A percentile compares a stretch with the other conserved stretches of the same genome.
Conservation (phyloP, 768 basidiomycete genomes). For the Tricholomella constricta region DNA sequence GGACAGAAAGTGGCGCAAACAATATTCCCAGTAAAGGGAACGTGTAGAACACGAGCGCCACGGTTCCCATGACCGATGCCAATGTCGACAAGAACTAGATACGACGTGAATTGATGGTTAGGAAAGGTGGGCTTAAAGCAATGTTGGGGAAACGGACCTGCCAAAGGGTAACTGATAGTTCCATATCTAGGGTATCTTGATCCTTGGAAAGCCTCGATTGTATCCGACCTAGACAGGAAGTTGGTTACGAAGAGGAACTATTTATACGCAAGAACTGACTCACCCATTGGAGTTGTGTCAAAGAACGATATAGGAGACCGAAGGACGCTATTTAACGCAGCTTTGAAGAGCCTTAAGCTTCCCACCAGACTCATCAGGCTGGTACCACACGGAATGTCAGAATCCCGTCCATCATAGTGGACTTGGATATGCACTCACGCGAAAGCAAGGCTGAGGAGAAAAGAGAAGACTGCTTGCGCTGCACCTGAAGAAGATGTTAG, state of each 20-base stretch:
- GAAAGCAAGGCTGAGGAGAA: constrained; percentile 49
- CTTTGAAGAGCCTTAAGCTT: constrained; percentile 54
- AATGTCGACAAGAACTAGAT: constrained; percentile 42
- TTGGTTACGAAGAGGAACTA: neutral
- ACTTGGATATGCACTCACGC: constrained; percentile 38
- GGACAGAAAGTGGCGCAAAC: constrained; percentile 51
- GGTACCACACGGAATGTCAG: neutral
- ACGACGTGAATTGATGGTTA: neutral
- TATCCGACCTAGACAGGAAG: constrained; percentile 46
- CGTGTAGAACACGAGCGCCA: constrained; percentile 64
- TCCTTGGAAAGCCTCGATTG: constrained; percentile 62
- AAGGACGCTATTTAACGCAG: constrained; percentile 57
- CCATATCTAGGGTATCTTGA: constrained; percentile 57
- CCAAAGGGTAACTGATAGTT: constrained; percentile 47
- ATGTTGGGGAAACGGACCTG: constrained; percentile 35
- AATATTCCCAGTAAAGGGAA: constrained; percentile 69
- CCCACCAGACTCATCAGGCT: constrained; percentile 42
- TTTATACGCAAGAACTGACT: neutral
- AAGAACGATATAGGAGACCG: constrained; percentile 67
- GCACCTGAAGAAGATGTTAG: constrained; percentile 33
- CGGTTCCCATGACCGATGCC: constrained; percentile 51
- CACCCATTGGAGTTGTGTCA: constrained; percentile 72
- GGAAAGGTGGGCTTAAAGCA: neutral
- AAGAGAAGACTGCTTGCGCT: constrained; percentile 52
- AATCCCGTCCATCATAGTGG: neutral